phyloP scores from a whole-genome alignment of 441 rosid species.

The Populus tomentosa region DNA sequence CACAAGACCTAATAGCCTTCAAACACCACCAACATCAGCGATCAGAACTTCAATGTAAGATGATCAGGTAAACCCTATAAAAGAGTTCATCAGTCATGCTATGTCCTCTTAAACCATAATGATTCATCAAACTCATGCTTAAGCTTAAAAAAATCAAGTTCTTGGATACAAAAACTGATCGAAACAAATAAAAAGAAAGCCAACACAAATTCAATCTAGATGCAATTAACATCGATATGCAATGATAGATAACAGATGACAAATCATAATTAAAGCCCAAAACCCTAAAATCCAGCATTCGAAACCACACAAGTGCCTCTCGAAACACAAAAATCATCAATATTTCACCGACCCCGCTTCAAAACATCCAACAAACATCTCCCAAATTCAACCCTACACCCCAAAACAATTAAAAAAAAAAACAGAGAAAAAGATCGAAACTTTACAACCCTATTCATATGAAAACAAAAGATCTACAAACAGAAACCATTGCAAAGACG shows the following conservation, averaged over 20 bases:
- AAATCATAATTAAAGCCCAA: slow-evolving; percentile 11
- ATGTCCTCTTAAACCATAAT: not conserved
- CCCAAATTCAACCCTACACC: slow-evolving; percentile 2
- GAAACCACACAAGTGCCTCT: slow-evolving; percentile 12
- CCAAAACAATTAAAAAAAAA: not conserved
- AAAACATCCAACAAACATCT: slow-evolving; percentile 4
- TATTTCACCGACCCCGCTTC: slow-evolving; percentile 16
- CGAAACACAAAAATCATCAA: slow-evolving; percentile 18
- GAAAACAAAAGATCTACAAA: not conserved
- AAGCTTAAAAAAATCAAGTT: not conserved
- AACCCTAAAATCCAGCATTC: slow-evolving; percentile 18
- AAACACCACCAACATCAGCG: slow-evolving; percentile 11
- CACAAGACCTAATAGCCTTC: slow-evolving; percentile 33
- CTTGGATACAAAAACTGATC: not conserved
- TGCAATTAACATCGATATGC: not conserved
- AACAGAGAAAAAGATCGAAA: not conserved
- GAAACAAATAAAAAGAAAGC: not conserved
- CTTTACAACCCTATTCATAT: not conserved
- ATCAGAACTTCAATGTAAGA: slow-evolving; percentile 11
- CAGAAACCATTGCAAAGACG: not conserved
- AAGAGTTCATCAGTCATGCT: not conserved
- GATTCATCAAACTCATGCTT: not conserved
- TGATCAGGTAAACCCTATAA: not conserved
- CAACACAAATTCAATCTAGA: not conserved
- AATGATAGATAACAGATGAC: slow-evolving; percentile 1